Base-by-base conservation (phyloP, 352 stramenopile species). In the Globisporangium nunn region DNA sequence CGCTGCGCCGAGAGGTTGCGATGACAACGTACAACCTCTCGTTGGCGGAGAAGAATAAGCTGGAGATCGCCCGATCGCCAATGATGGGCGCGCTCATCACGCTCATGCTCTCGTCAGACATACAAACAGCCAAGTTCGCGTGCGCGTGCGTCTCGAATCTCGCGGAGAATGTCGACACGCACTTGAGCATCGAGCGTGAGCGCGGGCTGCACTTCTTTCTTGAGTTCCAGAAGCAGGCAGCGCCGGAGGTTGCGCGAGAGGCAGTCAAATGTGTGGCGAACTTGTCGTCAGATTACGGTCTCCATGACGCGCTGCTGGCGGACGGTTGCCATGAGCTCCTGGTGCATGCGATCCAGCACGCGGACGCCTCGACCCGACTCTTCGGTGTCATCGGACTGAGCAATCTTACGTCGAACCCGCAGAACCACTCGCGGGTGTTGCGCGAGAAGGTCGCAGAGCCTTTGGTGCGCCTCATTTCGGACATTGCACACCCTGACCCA, bases 31-130 rank as follows among this genome's bases (percentile, higher is more conserved):
- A 94, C 66, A 96, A 97, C 23, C 70, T 98, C 8, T 94, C 85
- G 35, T 75, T 99, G 11, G 89, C 96, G 33, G 94, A 99, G 68
- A 78, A 87, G 14, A 98, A 98, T 71, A 99, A 98, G 71, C 70
- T 97, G 6, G 79, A 86, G 30, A 91, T 99, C 56, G 85, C 91
- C 0, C 66, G 66, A 18, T 96, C 88, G 4, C 81, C 87, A 23
- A 62, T 92, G 30, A 72, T 96, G 63, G 69, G 72, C 4, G 73
- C 79, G 28, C 66, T 98, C 37, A 82, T 98, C 31, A 81, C 67
- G 23, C 73, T 98, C 17, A 88, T 95, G 72, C 62, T 93, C 23
- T 85, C 81, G 31, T 59, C 49, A 6, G 90, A 98, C 66, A 67
- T 82, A 15, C 41, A 71, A 5, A 87, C 83, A 0, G 74, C 84